These are phyloP conservation scores for Phytophthora pistaciae DNA, from an alignment of 352 stramenopile genomes.

Conservation along the genomic window DNA sequence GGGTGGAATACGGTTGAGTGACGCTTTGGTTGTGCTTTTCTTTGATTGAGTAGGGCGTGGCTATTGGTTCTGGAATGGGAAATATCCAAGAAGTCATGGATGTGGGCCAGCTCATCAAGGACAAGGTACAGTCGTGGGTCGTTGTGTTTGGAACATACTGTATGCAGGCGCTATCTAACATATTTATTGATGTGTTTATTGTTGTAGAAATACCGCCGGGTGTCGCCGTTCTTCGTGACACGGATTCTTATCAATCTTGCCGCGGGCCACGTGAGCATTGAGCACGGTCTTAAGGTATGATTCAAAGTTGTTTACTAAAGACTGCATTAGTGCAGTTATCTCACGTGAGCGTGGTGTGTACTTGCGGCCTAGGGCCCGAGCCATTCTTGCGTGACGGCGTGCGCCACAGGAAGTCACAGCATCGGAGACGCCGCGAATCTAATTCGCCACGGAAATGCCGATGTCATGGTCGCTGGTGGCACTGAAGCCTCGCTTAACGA, in stretches of 20 bases:
- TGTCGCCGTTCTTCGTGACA: constrained; percentile 95
- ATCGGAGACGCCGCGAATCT: constrained; percentile 96
- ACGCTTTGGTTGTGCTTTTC: background rate
- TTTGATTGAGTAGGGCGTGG: constrained; percentile 66
- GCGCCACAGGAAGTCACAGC: constrained; percentile 96
- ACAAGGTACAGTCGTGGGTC: constrained; percentile 52
- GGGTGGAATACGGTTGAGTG: constrained; percentile 2
- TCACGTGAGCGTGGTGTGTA: background rate
- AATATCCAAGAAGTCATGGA: constrained; percentile 90
- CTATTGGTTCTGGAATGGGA: constrained; percentile 86
- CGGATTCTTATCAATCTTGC: constrained; percentile 95
- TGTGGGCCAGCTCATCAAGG: constrained; percentile 64
- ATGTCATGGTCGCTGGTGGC: constrained; percentile 97
- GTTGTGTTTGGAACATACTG: background rate
- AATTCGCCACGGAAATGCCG: constrained; percentile 89
- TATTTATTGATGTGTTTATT: background rate
- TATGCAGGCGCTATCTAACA: background rate
- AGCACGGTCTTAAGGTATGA: constrained; percentile 87
- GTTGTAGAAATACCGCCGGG: constrained; percentile 83
- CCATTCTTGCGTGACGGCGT: constrained; percentile 97
- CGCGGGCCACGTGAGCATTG: constrained; percentile 92
- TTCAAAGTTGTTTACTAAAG: background rate
- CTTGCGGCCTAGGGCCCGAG: constrained; percentile 90
- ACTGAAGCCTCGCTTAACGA: constrained; percentile 96
- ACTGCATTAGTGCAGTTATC: background rate